These are phyloP conservation scores for Groenewaldozyma sp. DNA, from an alignment of 1,139 yeast genomes.

Conservation along the genomic window DNA sequence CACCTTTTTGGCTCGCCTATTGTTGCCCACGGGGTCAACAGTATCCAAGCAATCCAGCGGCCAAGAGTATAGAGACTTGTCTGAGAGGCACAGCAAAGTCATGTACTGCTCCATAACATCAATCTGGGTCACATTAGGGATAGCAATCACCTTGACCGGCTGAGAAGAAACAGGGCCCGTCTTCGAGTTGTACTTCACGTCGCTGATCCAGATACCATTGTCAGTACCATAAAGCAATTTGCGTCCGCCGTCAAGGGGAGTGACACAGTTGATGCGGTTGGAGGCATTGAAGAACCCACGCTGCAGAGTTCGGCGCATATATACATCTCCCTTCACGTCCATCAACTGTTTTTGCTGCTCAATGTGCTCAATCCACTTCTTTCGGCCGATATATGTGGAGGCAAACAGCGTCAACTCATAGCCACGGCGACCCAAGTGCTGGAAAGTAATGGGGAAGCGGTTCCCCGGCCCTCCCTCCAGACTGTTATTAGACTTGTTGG, in stretches of 20 bases:
- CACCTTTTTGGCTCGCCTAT: conserved; percentile 67
- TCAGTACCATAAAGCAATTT: conserved; percentile 87
- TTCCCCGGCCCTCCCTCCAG: conserved; percentile 13
- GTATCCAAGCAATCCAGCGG: conserved; percentile 63
- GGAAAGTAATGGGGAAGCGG: conserved; percentile 44
- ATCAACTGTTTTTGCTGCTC: conserved; percentile 69
- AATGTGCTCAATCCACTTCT: conserved; percentile 71
- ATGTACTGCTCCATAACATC: conserved; percentile 80
- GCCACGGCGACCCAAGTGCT: conserved; percentile 51
- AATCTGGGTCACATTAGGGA: conserved; percentile 73
- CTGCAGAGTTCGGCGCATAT: conserved; percentile 65
- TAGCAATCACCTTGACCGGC: conserved; percentile 72
- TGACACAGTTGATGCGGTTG: conserved; percentile 82
- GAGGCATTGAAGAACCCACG: conserved; percentile 55
- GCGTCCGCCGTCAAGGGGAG: conserved; percentile 92
- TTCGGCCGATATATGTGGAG: conserved; percentile 59
- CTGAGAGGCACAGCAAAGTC: conserved; percentile 70
- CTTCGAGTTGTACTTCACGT: conserved; percentile 30
- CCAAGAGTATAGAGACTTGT: conserved; percentile 75
- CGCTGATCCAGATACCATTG: conserved; percentile 77
- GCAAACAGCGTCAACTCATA: conserved; percentile 63
- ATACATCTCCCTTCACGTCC: conserved; percentile 66
- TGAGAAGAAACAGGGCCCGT: conserved; percentile 49
- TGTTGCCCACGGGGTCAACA: conserved; percentile 53
- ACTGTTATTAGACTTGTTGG: background rate